A percentile compares a stretch with the other conserved stretches of the same genome.
Conservation (phyloP, 148 eudicot species). For the Dianthus caryophyllus region DNA sequence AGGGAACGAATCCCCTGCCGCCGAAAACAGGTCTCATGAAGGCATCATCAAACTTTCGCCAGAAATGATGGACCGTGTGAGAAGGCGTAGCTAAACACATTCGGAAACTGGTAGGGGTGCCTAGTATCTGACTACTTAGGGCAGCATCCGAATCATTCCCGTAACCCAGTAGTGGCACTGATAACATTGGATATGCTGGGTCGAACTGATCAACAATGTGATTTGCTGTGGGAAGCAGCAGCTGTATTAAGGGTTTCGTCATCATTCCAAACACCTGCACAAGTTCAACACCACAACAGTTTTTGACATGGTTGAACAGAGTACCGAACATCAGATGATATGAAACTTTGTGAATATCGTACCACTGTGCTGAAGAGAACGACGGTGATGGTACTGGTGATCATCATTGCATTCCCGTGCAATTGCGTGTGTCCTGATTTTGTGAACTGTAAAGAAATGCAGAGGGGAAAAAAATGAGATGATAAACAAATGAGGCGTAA, state of each 20-base stretch:
- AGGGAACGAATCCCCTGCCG: slow-evolving; percentile 89
- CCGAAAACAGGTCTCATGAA: slow-evolving; percentile 90
- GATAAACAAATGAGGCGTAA: no score
- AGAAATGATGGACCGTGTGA: slow-evolving; percentile 63
- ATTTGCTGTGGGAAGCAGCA: not conserved
- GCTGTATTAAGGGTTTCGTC: not conserved
- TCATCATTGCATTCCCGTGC: slow-evolving; percentile 59
- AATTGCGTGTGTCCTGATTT: slow-evolving; percentile 61
- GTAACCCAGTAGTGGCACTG: slow-evolving; percentile 47
- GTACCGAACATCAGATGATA: no score
- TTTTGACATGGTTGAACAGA: not conserved
- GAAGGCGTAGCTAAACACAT: slow-evolving; percentile 56
- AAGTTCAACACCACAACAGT: not conserved
- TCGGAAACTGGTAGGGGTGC: slow-evolving; percentile 57
- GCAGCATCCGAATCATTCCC: slow-evolving; percentile 42
- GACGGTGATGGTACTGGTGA: no score
- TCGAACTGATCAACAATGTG: slow-evolving; percentile 34
- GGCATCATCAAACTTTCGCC: slow-evolving; percentile 76
- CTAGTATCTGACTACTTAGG: slow-evolving; percentile 20
- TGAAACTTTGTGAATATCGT: no score
- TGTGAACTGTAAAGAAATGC: slow-evolving; percentile 83
- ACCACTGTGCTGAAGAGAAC: no score
- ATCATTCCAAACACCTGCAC: slow-evolving; percentile 1
- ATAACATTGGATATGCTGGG: slow-evolving; percentile 45
- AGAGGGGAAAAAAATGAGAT: no score